Evolutionary conservation across 2,329 filamentous ascomycete species (phyloP).

Genomic region (Harringtonia lauricola): DNA sequence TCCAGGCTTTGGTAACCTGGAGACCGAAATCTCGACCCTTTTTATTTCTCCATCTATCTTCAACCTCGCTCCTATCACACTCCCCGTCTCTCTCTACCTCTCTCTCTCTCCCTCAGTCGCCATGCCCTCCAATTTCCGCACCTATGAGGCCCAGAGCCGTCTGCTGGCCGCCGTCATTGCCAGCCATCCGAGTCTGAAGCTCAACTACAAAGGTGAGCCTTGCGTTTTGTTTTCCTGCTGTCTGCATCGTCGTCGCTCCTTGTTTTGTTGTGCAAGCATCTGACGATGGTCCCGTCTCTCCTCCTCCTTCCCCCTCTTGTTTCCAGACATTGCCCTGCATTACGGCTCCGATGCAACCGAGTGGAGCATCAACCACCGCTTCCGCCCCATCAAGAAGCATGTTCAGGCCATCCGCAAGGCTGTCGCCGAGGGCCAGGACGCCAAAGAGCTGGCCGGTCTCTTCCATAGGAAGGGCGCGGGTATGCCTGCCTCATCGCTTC

Average conservation of each 20-base stretch:
- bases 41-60: background rate
- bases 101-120: background rate
- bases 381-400: conserved; percentile 34
- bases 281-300: background rate
- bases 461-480: conserved; percentile 26
- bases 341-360: conserved; percentile 39
- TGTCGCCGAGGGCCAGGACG: conserved; percentile 25
- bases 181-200: conserved; percentile 39
- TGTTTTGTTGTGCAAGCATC: background rate
- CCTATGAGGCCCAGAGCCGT: conserved; percentile 47
- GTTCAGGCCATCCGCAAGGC: conserved; percentile 25
- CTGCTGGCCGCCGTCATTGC: conserved; percentile 51
- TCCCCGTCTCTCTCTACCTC: background rate
- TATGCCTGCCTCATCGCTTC: conserved; percentile 16
- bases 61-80: no score
- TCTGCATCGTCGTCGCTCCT: background rate
- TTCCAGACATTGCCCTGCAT: conserved; percentile 33
- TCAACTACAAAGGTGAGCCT: conserved; percentile 50
- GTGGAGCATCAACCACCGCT: conserved; percentile 38
- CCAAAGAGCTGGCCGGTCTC: conserved; percentile 32
- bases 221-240: conserved; percentile 1
- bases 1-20: no score
- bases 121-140: conserved; percentile 47
- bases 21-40: no score
- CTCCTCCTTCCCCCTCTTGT: background rate